Evolutionary conservation across 495 filamentous ascomycete species (phyloP).

Genomic region (Penicillium manginii): DNA sequence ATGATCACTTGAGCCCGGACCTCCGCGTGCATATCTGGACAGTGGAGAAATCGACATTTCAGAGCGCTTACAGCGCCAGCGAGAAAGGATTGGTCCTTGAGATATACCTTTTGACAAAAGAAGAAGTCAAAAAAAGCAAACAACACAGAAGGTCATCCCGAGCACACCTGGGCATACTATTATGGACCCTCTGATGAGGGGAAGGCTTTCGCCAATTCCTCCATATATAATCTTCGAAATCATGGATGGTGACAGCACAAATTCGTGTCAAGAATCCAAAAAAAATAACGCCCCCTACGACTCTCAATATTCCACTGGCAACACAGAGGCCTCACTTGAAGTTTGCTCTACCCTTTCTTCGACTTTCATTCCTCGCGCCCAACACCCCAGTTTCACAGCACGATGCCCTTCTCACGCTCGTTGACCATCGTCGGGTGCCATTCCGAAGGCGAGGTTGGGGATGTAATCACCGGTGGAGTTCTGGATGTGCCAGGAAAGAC

Average conservation of each 20-base stretch:
- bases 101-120: neutral
- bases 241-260: no score
- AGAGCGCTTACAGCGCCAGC: slow-evolving; percentile 17
- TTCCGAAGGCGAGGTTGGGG: slow-evolving; percentile 37
- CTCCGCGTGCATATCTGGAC: slow-evolving; percentile 3
- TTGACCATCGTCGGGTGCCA: slow-evolving; percentile 36
- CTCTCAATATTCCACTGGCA: neutral
- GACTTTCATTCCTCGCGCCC: no score
- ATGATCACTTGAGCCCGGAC: neutral
- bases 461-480: slow-evolving; percentile 41
- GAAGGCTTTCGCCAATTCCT: no score
- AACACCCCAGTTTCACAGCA: neutral
- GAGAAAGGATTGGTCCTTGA: neutral
- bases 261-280: no score
- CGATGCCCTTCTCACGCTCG: slow-evolving; percentile 33
- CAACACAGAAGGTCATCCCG: neutral
- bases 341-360: no score
- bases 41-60: neutral
- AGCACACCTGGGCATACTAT: no score
- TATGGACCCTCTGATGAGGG: no score
- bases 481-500: slow-evolving; percentile 37
- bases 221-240: no score
- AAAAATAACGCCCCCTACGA: no score
- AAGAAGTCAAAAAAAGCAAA: slow-evolving; percentile 11
- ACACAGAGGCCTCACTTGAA: neutral